A percentile compares a stretch with the other conserved stretches of the same genome.
phyloP scores from a whole-genome alignment of 163 green algal genomes.

The Chloroidium sp. region DNA sequence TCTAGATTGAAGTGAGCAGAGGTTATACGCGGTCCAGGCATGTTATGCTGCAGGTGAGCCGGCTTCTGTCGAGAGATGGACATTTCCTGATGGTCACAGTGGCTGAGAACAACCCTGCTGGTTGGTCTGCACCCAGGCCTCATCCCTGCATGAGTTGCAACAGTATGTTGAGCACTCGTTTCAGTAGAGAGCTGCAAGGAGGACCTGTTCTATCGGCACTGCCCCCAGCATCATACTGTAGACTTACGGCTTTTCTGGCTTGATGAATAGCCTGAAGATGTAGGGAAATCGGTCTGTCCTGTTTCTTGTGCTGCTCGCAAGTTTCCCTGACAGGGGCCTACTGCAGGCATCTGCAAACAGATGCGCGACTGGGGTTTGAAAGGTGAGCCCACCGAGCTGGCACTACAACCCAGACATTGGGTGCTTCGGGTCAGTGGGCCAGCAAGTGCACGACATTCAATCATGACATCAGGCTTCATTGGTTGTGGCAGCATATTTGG shows the following conservation, averaged over 20 bases:
- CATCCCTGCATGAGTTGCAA: neutral
- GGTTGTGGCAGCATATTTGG: neutral
- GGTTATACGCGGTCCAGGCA: neutral
- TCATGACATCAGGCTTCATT: neutral
- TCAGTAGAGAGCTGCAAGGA: too few species aligned
- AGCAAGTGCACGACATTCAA: neutral
- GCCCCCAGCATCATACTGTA: too few species aligned
- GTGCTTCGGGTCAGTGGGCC: neutral
- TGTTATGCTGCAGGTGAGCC: conserved; percentile 28
- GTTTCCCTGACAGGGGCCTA: neutral
- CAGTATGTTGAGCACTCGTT: neutral
- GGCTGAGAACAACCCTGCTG: conserved; percentile 60
- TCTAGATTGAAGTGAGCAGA: too few species aligned
- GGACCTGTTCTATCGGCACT: too few species aligned
- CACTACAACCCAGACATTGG: too few species aligned
- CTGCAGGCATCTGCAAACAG: conserved; percentile 6
- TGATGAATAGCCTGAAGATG: neutral
- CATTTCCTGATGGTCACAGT: conserved; percentile 71
- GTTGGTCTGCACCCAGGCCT: conserved; percentile 4
- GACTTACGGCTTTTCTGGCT: too few species aligned
- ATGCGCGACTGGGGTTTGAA: neutral
- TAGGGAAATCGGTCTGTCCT: neutral
- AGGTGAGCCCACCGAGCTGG: neutral
- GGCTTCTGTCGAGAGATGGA: conserved; percentile 42
- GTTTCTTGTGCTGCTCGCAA: neutral